These are phyloP conservation scores for Xylaria scruposa DNA, from an alignment of 495 filamentous ascomycete species.

Conservation along the genomic window DNA sequence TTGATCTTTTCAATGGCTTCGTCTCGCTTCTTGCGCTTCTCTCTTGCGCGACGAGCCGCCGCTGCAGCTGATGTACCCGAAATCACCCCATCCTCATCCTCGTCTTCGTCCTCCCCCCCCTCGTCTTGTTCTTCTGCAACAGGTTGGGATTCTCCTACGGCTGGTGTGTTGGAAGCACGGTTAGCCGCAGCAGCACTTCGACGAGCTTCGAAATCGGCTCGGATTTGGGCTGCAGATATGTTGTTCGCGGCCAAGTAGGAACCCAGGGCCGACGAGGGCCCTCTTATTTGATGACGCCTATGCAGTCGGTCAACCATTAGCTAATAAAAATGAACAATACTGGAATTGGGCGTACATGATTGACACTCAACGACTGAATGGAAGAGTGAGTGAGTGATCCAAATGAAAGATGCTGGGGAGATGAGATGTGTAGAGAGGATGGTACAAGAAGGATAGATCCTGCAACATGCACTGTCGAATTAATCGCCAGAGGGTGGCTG, in stretches of 20 bases:
- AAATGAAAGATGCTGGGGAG: neutral
- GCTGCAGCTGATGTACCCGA: neutral
- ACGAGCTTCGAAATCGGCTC: constrained; percentile 62
- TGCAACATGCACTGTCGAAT: neutral
- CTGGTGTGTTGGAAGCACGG: constrained; percentile 21
- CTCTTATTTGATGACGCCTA: constrained; percentile 28
- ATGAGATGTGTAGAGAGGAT: neutral
- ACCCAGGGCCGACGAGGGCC: constrained; percentile 73
- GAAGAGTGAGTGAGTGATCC: neutral
- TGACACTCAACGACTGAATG: neutral
- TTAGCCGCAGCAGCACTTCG: constrained; percentile 51
- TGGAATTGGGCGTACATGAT: constrained; percentile 16
- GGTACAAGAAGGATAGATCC: neutral
- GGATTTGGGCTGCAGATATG: constrained; percentile 84
- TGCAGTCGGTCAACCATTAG: neutral
- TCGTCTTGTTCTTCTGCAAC: constrained; percentile 21
- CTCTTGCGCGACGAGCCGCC: constrained; percentile 37
- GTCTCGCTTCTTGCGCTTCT: constrained; percentile 64
- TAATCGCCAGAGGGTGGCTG: neutral
- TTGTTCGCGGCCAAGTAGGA: constrained; percentile 88
- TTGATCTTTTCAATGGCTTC: constrained; percentile 78
- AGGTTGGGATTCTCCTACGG: constrained; percentile 26
- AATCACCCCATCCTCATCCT: constrained; percentile 25
- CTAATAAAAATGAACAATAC: neutral
- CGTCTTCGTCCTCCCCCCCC: constrained; percentile 39